A percentile compares a stretch with the other conserved stretches of the same genome.
phyloP scores from a whole-genome alignment of 257 asterid species.

The Nicotiana tabacum region DNA sequence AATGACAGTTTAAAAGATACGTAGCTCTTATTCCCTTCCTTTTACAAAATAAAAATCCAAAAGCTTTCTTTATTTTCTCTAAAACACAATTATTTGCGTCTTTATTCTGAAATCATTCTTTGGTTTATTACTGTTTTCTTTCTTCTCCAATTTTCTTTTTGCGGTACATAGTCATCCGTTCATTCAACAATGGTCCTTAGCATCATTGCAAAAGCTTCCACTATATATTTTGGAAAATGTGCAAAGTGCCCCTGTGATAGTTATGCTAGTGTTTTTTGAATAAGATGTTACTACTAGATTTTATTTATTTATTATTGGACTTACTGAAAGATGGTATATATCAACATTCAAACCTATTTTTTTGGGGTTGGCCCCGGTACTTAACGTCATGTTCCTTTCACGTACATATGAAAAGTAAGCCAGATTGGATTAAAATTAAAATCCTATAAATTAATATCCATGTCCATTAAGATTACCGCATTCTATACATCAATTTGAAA shows the following conservation, averaged over 20 bases:
- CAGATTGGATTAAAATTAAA: background rate
- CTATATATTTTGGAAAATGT: background rate
- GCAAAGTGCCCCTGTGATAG: background rate
- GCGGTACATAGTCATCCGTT: background rate
- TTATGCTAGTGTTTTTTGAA: background rate
- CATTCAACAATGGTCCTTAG: background rate
- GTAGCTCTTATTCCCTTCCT: background rate
- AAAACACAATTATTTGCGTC: background rate
- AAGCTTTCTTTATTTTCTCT: background rate
- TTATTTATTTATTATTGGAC: too few species aligned
- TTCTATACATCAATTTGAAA: background rate
- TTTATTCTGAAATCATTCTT: background rate
- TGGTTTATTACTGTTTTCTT: background rate
- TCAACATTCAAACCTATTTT: too few species aligned
- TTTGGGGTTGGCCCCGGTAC: too few species aligned
- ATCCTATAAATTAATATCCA: too few species aligned
- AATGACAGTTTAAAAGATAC: background rate
- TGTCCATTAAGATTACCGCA: background rate
- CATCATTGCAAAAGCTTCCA: background rate
- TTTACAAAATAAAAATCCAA: background rate
- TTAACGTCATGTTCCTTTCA: too few species aligned
- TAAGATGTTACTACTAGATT: too few species aligned
- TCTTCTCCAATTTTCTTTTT: background rate
- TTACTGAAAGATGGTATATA: too few species aligned
- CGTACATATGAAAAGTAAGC: too few species aligned